Base-by-base conservation (phyloP, 768 basidiomycete genomes). In the Melanogaster broomeanus region DNA sequence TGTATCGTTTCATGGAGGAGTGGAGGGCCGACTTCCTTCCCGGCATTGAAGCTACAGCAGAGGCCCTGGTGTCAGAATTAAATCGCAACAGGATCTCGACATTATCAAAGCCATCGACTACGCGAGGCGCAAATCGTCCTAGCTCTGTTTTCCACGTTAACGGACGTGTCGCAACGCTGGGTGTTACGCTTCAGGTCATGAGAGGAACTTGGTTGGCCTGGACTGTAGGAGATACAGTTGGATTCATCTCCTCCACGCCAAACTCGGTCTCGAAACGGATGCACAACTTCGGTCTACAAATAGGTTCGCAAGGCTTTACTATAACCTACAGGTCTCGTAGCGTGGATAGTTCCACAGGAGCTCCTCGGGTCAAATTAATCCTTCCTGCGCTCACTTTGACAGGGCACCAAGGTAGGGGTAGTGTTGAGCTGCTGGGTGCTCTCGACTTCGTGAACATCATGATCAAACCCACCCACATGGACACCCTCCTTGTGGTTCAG, bases 141-240 rank as follows among this genome's bases (percentile, higher is more conserved):
- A 28, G 55, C 6, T 53, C 30, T 46, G 64, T 68, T 8, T 56
- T 82, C 28, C 79, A 85, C 40, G 51, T 88, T 15, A 80, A 87
- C 54, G 74, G 78, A 5, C 74, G 76, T 24, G 49, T 90, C 9
- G 61, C 66, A 5, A 77, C 77, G 19, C 63, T 84, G 21, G 78
- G 79, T 22, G 73, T 90, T 9, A 80, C 82, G 4, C 77, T 93
- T 6, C 90, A 92, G 60, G 84, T 93, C 35, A 90, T 93, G 87
- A 88, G 85, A 53, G 90, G 89, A 18, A 93, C 90, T 2, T 93
- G 90, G 90, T 68, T 93, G 28, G 84, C 87, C 8, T 91, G 85
- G 88, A 80, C 84, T 50, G 69, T 83, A 19, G 72, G 78, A 49
- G 71, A 83, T 45, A 76, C 73, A 0, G 67, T 81, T 8, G 68